These are phyloP conservation scores for Phaffomyces opuntiae DNA, from an alignment of 805 yeast species.

Conservation along the genomic window DNA sequence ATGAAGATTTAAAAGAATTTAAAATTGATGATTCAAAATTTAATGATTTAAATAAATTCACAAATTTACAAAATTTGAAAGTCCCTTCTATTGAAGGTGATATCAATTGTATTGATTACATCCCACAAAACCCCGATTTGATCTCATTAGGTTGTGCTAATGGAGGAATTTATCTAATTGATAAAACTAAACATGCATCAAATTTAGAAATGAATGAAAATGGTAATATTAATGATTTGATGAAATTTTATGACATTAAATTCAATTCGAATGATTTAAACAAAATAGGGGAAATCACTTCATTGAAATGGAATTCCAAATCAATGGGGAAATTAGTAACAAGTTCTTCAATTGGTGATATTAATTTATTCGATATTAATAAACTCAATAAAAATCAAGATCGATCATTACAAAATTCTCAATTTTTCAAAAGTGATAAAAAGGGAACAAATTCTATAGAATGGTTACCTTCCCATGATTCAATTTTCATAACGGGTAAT, in stretches of 20 bases:
- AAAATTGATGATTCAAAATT: neutral
- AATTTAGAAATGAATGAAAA: conserved; percentile 39
- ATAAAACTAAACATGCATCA: conserved; percentile 74
- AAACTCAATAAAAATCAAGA: conserved; percentile 18
- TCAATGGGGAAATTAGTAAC: conserved; percentile 44
- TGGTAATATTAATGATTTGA: conserved; percentile 31
- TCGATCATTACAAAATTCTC: conserved; percentile 9
- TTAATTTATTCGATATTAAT: conserved; percentile 64
- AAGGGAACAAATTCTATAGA: conserved; percentile 64
- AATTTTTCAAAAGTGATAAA: conserved; percentile 23
- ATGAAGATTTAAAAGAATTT: conserved; percentile 27
- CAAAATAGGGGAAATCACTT: conserved; percentile 38
- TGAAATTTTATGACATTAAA: conserved; percentile 38
- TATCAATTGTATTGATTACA: conserved; percentile 61
- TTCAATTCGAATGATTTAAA: conserved; percentile 28
- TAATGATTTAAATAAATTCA: conserved; percentile 24
- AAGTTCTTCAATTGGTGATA: conserved; percentile 56
- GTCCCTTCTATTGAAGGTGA: conserved; percentile 47
- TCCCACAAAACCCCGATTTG: conserved; percentile 85
- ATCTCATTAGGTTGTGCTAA: conserved; percentile 62
- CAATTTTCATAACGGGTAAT: conserved; percentile 57
- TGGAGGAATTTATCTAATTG: conserved; percentile 65
- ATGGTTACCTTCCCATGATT: conserved; percentile 59
- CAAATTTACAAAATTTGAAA: conserved; percentile 50
- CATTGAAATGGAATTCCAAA: conserved; percentile 61